Percentiles rank a stretch among this genome's conserved stretches.
phyloP scores from a whole-genome alignment of 2,329 filamentous ascomycete genomes.

The Sarocladium oryzae region DNA sequence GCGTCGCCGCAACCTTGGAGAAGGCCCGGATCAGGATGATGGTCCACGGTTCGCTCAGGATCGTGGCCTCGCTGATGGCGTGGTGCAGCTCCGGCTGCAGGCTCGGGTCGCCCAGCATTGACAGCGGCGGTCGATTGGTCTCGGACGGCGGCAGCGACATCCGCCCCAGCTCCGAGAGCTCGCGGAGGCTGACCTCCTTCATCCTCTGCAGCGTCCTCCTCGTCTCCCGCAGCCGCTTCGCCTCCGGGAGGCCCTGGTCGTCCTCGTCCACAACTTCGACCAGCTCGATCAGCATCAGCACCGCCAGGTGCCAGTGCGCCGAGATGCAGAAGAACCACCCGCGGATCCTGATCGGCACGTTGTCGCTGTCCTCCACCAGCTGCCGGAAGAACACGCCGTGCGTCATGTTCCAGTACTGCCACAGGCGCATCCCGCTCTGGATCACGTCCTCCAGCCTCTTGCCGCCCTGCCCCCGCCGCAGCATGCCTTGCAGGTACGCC shows the following conservation, averaged over 20 bases:
- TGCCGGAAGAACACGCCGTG: constrained; percentile 47
- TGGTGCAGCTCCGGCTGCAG: constrained; percentile 40
- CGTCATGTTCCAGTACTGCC: constrained; percentile 47
- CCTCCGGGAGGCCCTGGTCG: constrained; percentile 19
- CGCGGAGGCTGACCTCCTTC: constrained; percentile 34
- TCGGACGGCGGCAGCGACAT: constrained; percentile 32
- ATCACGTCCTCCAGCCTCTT: constrained; percentile 42
- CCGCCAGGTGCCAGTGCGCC: constrained; percentile 52
- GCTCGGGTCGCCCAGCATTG: neutral
- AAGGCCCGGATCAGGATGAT: constrained; percentile 48
- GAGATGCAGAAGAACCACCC: constrained; percentile 54
- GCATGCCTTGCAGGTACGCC: constrained; percentile 45
- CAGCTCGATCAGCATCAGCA: constrained; percentile 47
- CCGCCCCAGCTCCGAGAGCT: constrained; percentile 42
- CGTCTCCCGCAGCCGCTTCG: constrained; percentile 20
- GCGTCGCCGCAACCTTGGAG: constrained; percentile 35
- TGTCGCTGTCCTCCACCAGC: constrained; percentile 41
- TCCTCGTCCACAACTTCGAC: constrained; percentile 43
- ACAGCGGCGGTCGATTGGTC: constrained; percentile 14
- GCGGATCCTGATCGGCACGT: constrained; percentile 45
- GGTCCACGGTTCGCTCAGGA: constrained; percentile 57
- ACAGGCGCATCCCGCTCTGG: constrained; percentile 39
- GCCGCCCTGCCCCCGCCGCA: constrained; percentile 31
- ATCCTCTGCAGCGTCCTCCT: constrained; percentile 32
- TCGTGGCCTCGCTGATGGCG: constrained; percentile 45